Evolutionary conservation across 305 asterid species (phyloP), one percentile per base, ranked within the genome.

Genomic region (Ilex paraguariensis): DNA sequence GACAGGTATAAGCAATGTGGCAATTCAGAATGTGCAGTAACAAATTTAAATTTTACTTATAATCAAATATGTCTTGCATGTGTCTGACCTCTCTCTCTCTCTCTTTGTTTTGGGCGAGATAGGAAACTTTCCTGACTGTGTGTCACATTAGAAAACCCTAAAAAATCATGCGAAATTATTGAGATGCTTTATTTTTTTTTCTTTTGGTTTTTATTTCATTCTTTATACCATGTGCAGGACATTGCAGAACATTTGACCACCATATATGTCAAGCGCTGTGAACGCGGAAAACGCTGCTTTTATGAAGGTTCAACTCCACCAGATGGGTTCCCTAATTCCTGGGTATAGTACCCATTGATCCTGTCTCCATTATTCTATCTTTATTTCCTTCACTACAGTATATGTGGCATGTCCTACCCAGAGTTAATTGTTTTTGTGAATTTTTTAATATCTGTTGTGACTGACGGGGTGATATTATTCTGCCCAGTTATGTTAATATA

Each of bases 211-310:
- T 21, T 21, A 21, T 21, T 21, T 21, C 28, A 2, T 21, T 21
- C 28, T 49, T 51, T 50, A 6, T 44, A 13, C 54, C 53, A 10
- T 54, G 57, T 75, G 66, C 90, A 93, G 98, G 98, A 93, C 70
- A 81, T 93, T 76, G 96, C 96, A 10, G 98, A 93, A 82, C 98
- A 93, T 73, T 80, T 93, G 82, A 90, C 95, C 66, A 90, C 97
- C 59, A 81, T 90, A 52, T 66, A 87, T 80, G 81, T 93, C 64
- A 86, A 81, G 66, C 96, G 94, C 17, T 90, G 97, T 72, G 96
- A 87, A 59, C 84, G 98, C 54, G 98, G 98, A 16, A 93, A 85
- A 57, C 95, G 97, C 30, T 91, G 97, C 78, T 75, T 93, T 62
- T 93, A 93, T 58, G 96, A 93, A 84, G 97, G 97, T 68, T 87